These are phyloP conservation scores for Podila minutissima DNA, from an alignment of 192 early-diverging fungal genomes.

Conservation along the genomic window DNA sequence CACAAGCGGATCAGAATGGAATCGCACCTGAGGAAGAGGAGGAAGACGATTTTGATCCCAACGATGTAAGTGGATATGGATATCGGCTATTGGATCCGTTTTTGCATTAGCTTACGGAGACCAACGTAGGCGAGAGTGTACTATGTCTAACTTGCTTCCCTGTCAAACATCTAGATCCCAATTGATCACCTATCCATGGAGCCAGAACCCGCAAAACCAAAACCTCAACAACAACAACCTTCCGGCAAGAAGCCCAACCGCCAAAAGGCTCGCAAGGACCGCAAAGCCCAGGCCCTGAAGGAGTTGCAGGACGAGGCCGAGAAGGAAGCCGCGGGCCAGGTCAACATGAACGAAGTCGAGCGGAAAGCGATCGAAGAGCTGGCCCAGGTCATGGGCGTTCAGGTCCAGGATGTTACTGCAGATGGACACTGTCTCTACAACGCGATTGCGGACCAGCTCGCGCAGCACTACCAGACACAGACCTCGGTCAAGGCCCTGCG, in stretches of 20 bases:
- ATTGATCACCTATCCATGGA: slow-evolving; percentile 34
- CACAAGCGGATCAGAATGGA: background rate
- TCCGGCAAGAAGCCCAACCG: slow-evolving; percentile 36
- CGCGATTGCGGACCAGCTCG: slow-evolving; percentile 86
- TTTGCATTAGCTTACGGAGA: background rate
- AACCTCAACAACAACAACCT: slow-evolving; percentile 8
- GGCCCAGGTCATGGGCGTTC: slow-evolving; percentile 63
- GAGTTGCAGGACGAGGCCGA: slow-evolving; percentile 78
- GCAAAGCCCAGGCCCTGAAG: slow-evolving; percentile 76
- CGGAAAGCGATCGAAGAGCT: slow-evolving; percentile 70
- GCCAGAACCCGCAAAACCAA: slow-evolving; percentile 18
- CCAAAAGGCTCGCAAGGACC: slow-evolving; percentile 71
- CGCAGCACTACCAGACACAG: slow-evolving; percentile 59
- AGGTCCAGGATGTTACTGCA: slow-evolving; percentile 75
- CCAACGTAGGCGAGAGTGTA: no score
- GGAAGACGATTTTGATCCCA: slow-evolving; percentile 48
- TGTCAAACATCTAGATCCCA: slow-evolving; percentile 25
- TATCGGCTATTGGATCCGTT: background rate
- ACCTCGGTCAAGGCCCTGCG: slow-evolving; percentile 73
- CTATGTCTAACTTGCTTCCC: background rate
- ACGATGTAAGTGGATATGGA: slow-evolving; percentile 28
- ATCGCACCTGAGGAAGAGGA: slow-evolving; percentile 5
- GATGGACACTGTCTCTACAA: slow-evolving; percentile 98
- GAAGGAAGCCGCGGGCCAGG: slow-evolving; percentile 76
- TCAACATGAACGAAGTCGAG: slow-evolving; percentile 83